Conservation (phyloP, 2,329 filamentous ascomycete genomes). For the Oidium heveae region DNA sequence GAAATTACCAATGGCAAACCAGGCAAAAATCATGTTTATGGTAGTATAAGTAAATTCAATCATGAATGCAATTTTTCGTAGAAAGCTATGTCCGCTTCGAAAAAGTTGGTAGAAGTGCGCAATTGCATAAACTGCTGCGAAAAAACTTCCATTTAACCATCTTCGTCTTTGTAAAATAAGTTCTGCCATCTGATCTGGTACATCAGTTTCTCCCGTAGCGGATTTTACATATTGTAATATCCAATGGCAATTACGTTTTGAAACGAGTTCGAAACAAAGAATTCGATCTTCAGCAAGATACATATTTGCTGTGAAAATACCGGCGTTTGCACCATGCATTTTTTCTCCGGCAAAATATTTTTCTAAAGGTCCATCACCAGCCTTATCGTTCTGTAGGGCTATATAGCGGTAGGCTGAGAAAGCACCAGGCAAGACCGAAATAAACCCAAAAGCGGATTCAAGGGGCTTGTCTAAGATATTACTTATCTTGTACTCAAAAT, state of each 20-base stretch:
- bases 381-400: slow-evolving; percentile 90
- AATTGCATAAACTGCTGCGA: slow-evolving; percentile 84
- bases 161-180: slow-evolving; percentile 86
- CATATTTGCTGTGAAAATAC: slow-evolving; percentile 98
- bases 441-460: slow-evolving; percentile 94
- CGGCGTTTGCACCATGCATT: slow-evolving; percentile 66
- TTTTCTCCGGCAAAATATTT: slow-evolving; percentile 96
- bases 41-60: slow-evolving; percentile 89
- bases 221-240: slow-evolving; percentile 97
- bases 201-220: slow-evolving; percentile 86
- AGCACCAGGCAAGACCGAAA: slow-evolving; percentile 83
- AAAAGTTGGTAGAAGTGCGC: slow-evolving; percentile 93
- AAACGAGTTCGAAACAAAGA: slow-evolving; percentile 91
- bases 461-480: slow-evolving; percentile 97
- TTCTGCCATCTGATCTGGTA: slow-evolving; percentile 80
- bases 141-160: slow-evolving; percentile 97
- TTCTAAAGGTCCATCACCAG: slow-evolving; percentile 71
- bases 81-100: slow-evolving; percentile 66
- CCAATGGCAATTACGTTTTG: slow-evolving; percentile 94
- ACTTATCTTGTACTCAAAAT: slow-evolving; percentile 99
- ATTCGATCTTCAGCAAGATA: slow-evolving; percentile 97
- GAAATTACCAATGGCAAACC: slow-evolving; percentile 97
- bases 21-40: slow-evolving; percentile 91
- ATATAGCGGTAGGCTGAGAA: slow-evolving; percentile 96
- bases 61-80: slow-evolving; percentile 74